Conservation (phyloP, 768 basidiomycete species). For the Baorangia bicolor region DNA sequence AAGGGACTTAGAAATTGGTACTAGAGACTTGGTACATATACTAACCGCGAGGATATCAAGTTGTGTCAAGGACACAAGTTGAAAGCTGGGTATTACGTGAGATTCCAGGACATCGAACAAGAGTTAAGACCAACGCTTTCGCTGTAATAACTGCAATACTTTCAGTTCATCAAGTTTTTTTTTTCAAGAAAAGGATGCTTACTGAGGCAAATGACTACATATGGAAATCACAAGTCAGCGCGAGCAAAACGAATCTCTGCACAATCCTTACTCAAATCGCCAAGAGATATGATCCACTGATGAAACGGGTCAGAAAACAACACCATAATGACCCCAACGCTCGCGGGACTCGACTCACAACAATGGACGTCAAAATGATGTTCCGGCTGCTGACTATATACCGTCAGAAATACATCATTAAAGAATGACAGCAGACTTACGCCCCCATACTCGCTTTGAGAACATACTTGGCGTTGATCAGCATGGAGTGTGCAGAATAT, state of each 20-base stretch:
- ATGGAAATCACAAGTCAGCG: background rate
- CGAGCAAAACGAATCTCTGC: background rate
- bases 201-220: constrained; percentile 13
- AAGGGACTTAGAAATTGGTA: background rate
- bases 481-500: background rate
- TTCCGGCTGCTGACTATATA: constrained; percentile 44
- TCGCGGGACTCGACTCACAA: constrained; percentile 39
- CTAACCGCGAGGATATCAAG: constrained; percentile 41
- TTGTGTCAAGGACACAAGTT: constrained; percentile 36
- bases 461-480: constrained; percentile 40
- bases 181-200: background rate
- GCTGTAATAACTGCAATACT: constrained; percentile 45
- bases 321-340: background rate
- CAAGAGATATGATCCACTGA: constrained; percentile 38
- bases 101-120: background rate
- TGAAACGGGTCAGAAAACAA: constrained; percentile 10
- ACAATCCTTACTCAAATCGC: constrained; percentile 45
- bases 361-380: constrained; percentile 39
- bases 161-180: background rate
- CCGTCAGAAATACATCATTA: constrained; percentile 20
- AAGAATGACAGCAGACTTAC: constrained; percentile 35
- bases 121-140: constrained; percentile 44
- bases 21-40: background rate
- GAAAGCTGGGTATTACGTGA: constrained; percentile 35
- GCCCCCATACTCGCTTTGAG: constrained; percentile 46